Evolutionary conservation across 1,284 basidiomycete species (phyloP).

Genomic region (Ceratobasidium sp.): DNA sequence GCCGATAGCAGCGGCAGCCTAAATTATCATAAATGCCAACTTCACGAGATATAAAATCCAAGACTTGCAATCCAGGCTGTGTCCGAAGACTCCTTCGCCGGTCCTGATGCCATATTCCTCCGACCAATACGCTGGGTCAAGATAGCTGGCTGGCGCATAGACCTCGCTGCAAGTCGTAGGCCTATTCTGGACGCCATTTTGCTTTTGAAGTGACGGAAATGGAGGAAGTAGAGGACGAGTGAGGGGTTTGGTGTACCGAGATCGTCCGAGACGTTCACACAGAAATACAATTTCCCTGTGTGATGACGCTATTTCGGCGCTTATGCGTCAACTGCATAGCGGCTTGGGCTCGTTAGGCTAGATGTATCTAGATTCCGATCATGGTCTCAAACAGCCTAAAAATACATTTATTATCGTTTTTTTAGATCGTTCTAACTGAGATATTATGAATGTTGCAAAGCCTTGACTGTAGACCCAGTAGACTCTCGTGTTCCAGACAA

Average conservation of each 20-base stretch:
- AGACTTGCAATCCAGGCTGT: conserved; percentile 29
- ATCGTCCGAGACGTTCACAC: conserved; percentile 39
- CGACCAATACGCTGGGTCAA: not conserved
- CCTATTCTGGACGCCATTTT: conserved; percentile 41
- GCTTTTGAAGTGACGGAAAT: not conserved
- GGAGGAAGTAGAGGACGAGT: not conserved
- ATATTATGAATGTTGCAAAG: too few species aligned
- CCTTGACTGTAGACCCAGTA: too few species aligned
- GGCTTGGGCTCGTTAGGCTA: not conserved
- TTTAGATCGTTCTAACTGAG: too few species aligned
- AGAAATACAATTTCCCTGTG: conserved; percentile 16
- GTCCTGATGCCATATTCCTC: conserved; percentile 27
- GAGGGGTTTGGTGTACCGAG: conserved; percentile 17
- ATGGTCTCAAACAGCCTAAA: too few species aligned
- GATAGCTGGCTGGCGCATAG: conserved; percentile 29
- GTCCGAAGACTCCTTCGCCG: conserved; percentile 35
- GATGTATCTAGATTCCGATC: too few species aligned
- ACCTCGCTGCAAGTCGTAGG: conserved; percentile 36
- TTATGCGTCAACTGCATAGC: conserved; percentile 9
- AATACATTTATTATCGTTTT: too few species aligned
- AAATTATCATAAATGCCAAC: not conserved
- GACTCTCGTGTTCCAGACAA: too few species aligned
- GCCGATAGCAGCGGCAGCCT: conserved; percentile 32
- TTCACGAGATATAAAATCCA: not conserved
- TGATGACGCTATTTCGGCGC: conserved; percentile 42